Base-by-base conservation (phyloP, 1,139 yeast species). In the Yamadazyma dushanensis region DNA sequence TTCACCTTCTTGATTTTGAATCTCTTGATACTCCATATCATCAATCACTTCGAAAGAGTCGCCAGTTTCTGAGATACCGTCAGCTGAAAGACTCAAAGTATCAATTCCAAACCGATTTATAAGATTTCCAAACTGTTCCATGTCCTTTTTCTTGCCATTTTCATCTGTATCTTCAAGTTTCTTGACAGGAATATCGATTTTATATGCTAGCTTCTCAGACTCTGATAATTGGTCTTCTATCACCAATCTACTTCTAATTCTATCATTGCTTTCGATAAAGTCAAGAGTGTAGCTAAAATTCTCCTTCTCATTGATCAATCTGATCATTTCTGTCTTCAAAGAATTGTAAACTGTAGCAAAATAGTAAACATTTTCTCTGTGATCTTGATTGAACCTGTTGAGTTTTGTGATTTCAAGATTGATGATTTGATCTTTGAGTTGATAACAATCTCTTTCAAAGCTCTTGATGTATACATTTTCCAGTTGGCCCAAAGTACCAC, bases 241-340 rank as follows among this genome's bases (percentile, higher is more conserved):
- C 8, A 79, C 57, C 32, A 83, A 51, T 39, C 83, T 59, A 39
- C 66, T 76, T 40, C 89, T 61, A 75, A 79, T 82, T 41, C 92
- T 60, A 47, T 81, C 79, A 20, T 69, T 63, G 30, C 85, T 83
- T 53, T 86, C 95, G 37, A 81, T 78, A 29, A 72, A 73, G 49
- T 83, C 92, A 17, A 85, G 54, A 2, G 67, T 57, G 68, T 78
- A 80, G 20, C 22, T 37, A 2, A 45, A 46, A 23, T 56, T 54
- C 6, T 52, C 45, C 8, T 53, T 47, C 10, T 51, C 52, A 14
- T 27, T 31, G 9, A 40, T 31, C n/a, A 70, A 52, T 35, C 80
- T 56, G 4, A 55, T 53, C 4, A 65, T 58, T 39, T 75, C 81
- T 13, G 60, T 49, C 39, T 72, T 73, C 38, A 78, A 48, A 7